Evolutionary conservation across 2,329 filamentous ascomycete species (phyloP).

Genomic region (Stagonosporopsis vannaccii): DNA sequence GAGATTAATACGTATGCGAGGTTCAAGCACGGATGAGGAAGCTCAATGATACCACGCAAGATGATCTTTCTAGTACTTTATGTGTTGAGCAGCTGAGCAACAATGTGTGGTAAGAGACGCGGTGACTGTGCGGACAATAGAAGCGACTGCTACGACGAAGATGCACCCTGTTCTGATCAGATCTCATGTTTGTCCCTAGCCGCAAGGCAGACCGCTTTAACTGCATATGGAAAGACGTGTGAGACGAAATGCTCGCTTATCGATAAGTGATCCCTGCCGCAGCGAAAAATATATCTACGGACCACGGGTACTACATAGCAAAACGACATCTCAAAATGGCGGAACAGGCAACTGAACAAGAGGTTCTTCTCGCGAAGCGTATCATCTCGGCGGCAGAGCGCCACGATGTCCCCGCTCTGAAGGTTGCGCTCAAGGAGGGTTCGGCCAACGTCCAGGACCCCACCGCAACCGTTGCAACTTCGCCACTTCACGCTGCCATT

Average conservation of each 20-base stretch:
- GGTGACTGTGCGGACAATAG: too few relatives aligned
- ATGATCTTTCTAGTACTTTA: background rate
- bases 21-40: background rate
- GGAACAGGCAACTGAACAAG: constrained; percentile 45
- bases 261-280: constrained; percentile 21
- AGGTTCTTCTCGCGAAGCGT: constrained; percentile 47
- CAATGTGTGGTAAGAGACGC: too few relatives aligned
- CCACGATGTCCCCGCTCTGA: constrained; percentile 44
- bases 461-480: constrained; percentile 43
- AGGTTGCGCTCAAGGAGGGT: constrained; percentile 45
- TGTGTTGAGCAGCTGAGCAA: background rate
- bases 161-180: too few relatives aligned
- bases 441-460: constrained; percentile 49
- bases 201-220: background rate
- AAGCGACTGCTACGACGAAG: too few relatives aligned
- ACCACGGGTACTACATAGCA: constrained; percentile 1
- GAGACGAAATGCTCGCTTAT: constrained; percentile 22
- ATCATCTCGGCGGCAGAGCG: constrained; percentile 47
- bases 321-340: constrained; percentile 29
- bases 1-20: constrained; percentile 1
- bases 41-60: background rate
- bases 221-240: background rate
- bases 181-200: too few relatives aligned
- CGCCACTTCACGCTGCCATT: constrained; percentile 48
- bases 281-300: constrained; percentile 12